Base-by-base conservation (phyloP, 2,329 filamentous ascomycete species). In the Phyllosticta citribraziliensis region DNA sequence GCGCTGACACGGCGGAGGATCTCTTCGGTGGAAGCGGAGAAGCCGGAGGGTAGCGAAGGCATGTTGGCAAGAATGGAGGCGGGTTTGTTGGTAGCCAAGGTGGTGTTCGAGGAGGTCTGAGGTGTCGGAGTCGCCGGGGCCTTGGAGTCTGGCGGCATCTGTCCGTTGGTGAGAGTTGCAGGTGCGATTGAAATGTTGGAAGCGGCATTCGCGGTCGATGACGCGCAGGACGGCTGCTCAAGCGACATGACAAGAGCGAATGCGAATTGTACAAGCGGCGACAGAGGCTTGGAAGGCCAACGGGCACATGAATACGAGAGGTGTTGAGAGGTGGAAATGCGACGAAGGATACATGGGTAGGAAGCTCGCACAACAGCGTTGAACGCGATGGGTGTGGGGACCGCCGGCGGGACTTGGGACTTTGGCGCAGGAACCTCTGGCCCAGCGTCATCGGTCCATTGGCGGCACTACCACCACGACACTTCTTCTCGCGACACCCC, bases 1-100 rank as follows among this genome's bases (percentile, higher is more conserved):
- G 72, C 72, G 57, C 72, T 70, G 56, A 70, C 63, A 40, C 73
- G 66, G 63, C 75, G 73, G 6, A 77, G 67, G 53, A 77, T 75
- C 35, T 75, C 73, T 17, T 74, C 72, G 2, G 75, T 77, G 10
- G 75, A 70, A 5, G 74, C 70, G 8, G 72, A 74, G 59, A 71
- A 74, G 56, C 57, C 55, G 40, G 64, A 54, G 59, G 58, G 57
- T 30, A 63, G 61, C 35, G 62, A 61, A 19, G 57, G 56, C 14
- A 22, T 30, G 40, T 40, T 58, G 27, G 51, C 33, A 27, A 53
- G 5, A 11, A 47, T 19, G 11, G 61, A 17, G 35, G 56, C 56
- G 24, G 60, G 55, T 55, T 56, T 56, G 17, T 54, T 54, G 20
- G 59, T 22, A 12, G 24, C 25, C 59, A 54, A 22, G 40, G 54